Conservation (phyloP, 495 filamentous ascomycete genomes). For the Talaromyces wortmannii region DNA sequence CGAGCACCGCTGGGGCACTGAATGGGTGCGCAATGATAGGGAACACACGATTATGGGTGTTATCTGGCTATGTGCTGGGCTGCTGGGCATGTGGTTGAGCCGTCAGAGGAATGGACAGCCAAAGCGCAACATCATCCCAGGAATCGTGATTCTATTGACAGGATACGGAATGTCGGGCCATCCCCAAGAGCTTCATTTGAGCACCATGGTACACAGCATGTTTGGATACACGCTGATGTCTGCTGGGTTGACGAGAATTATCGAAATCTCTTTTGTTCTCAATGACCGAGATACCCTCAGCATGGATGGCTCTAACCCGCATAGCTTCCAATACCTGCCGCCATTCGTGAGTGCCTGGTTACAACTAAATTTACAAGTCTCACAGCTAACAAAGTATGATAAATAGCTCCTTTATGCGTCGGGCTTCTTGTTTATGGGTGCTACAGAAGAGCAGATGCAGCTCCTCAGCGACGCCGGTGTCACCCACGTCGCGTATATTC, state of each 20-base stretch:
- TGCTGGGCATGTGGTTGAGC: slow-evolving; percentile 89
- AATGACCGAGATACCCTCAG: slow-evolving; percentile 57
- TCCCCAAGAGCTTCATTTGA: slow-evolving; percentile 73
- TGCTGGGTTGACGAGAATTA: slow-evolving; percentile 73
- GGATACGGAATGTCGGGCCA: slow-evolving; percentile 95
- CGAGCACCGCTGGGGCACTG: slow-evolving; percentile 85
- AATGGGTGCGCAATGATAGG: slow-evolving; percentile 92
- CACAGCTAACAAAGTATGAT: background rate
- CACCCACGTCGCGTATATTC: slow-evolving; percentile 83
- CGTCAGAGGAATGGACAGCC: slow-evolving; percentile 74
- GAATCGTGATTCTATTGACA: slow-evolving; percentile 81
- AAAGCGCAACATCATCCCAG: slow-evolving; percentile 88
- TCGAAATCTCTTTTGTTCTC: slow-evolving; percentile 87
- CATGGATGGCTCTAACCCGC: slow-evolving; percentile 54
- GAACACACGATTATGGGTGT: slow-evolving; percentile 98
- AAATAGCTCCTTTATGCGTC: slow-evolving; percentile 79
- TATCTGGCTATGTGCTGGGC: slow-evolving; percentile 92
- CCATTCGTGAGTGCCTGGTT: slow-evolving; percentile 64
- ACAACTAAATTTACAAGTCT: background rate
- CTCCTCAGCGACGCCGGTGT: slow-evolving; percentile 65
- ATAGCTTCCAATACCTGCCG: slow-evolving; percentile 89
- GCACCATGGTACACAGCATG: slow-evolving; percentile 81
- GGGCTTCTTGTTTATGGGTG: slow-evolving; percentile 95
- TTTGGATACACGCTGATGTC: slow-evolving; percentile 97
- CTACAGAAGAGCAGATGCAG: slow-evolving; percentile 91